phyloP scores from a whole-genome alignment of 352 stramenopile genomes.

The Phytophthora pluvialis region DNA sequence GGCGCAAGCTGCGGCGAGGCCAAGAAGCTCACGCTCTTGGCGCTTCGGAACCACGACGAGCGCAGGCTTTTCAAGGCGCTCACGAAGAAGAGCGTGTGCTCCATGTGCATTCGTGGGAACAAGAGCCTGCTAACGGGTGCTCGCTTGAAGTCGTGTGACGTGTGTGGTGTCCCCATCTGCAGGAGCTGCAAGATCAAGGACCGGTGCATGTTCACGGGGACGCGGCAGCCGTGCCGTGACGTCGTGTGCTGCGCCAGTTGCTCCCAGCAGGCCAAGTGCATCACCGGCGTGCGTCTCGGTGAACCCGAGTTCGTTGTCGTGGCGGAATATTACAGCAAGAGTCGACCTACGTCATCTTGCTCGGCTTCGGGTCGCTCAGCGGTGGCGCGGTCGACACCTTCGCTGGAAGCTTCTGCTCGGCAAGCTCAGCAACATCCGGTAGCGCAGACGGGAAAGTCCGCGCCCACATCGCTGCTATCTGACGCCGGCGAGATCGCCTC shows the following conservation, averaged over 20 bases:
- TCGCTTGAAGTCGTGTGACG: slow-evolving; percentile 40
- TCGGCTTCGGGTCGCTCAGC: slow-evolving; percentile 11
- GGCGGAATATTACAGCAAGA: slow-evolving; percentile 35
- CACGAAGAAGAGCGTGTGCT: slow-evolving; percentile 38
- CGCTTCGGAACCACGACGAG: slow-evolving; percentile 16
- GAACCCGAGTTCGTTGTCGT: slow-evolving; percentile 36
- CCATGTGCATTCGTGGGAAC: slow-evolving; percentile 37
- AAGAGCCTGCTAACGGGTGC: slow-evolving; percentile 20
- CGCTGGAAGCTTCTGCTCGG: slow-evolving; percentile 10
- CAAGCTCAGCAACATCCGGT: slow-evolving; percentile 5
- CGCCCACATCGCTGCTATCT: slow-evolving; percentile 14
- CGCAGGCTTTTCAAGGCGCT: slow-evolving; percentile 11
- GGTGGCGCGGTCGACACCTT: slow-evolving; percentile 12
- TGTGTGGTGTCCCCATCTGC: slow-evolving; percentile 54
- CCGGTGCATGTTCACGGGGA: slow-evolving; percentile 40
- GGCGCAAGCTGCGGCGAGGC: slow-evolving; percentile 37
- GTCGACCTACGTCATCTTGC: not conserved
- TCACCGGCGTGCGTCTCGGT: slow-evolving; percentile 29
- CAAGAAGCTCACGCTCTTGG: slow-evolving; percentile 57
- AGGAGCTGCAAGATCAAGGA: slow-evolving; percentile 59
- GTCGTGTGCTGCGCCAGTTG: slow-evolving; percentile 45
- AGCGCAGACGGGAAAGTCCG: slow-evolving; percentile 2
- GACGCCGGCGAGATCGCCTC: slow-evolving; percentile 5
- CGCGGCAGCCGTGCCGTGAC: slow-evolving; percentile 16
- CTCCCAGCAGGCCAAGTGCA: slow-evolving; percentile 33